Percentiles rank a stretch among this genome's conserved stretches.
Conservation (phyloP, 345 rosid genomes). For the sweet orange (Citrus sinensis) region DNA sequence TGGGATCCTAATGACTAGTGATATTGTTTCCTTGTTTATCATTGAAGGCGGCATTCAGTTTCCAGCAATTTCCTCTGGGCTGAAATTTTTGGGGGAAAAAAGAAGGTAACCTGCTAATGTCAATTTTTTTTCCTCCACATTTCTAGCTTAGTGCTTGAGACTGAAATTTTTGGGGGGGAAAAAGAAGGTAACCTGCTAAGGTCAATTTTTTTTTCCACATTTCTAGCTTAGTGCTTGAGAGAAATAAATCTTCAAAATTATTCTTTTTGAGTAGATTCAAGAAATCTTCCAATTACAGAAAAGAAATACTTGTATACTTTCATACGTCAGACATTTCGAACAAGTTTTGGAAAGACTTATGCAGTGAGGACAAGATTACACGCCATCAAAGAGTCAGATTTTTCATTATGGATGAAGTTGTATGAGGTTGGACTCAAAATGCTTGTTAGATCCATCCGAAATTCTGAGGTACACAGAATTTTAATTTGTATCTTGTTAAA, state of each 20-base stretch:
- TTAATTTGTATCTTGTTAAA: conserved; percentile 5
- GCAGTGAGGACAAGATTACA: conserved; percentile 14
- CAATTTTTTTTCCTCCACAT: conserved; percentile 8
- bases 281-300: conserved; percentile 25
- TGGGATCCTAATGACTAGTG: conserved; percentile 92
- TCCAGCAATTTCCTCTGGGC: conserved; percentile 28
- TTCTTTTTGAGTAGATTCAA: conserved; percentile 42
- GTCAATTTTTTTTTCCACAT: conserved; percentile 18
- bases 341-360: conserved; percentile 4
- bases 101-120: conserved; percentile 25
- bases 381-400: neutral
- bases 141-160: conserved; percentile 23
- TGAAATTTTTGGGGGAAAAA: conserved; percentile 16
- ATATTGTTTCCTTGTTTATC: conserved; percentile 5
- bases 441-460: neutral
- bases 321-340: conserved; percentile 20
- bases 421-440: neutral
- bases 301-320: conserved; percentile 27
- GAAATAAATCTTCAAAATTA: conserved; percentile 39
- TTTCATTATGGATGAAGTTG: no score
- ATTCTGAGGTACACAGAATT: neutral
- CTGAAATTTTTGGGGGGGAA: conserved; percentile 18
- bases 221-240: conserved; percentile 23
- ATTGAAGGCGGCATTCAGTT: conserved; percentile 24
- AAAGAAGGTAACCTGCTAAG: conserved; percentile 22